These are phyloP conservation scores for Myxozyma geophila DNA, from an alignment of 805 yeast species.

Conservation along the genomic window DNA sequence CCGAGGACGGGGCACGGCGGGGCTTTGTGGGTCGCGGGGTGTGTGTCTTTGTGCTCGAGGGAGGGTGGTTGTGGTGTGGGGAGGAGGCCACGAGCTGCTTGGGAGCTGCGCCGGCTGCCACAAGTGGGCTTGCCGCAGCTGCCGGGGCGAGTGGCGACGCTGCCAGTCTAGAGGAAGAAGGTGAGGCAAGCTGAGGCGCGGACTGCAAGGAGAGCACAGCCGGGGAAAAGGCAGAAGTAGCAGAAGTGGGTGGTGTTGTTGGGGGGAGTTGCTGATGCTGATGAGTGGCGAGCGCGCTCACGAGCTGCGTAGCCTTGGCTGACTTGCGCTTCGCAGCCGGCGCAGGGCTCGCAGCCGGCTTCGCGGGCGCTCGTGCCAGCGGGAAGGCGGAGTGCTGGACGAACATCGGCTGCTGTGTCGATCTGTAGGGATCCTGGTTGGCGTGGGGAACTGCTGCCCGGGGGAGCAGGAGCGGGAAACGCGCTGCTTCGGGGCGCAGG, in stretches of 20 bases:
- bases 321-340: too few relatives aligned
- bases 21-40: conserved; percentile 8
- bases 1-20: conserved; percentile 3
- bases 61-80: not conserved
- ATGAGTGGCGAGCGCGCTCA: too few relatives aligned
- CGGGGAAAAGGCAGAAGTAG: too few relatives aligned
- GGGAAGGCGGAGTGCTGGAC: not conserved
- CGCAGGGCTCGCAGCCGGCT: too few relatives aligned
- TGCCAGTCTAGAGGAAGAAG: not conserved
- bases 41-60: not conserved
- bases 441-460: conserved; percentile 2
- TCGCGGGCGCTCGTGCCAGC: too few relatives aligned
- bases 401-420: not conserved
- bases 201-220: not conserved
- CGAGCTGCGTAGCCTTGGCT: too few relatives aligned
- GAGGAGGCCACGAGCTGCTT: not conserved
- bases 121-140: too few relatives aligned
- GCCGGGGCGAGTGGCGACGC: not conserved
- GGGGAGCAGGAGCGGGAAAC: conserved; percentile 2
- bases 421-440: not conserved
- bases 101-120: not conserved
- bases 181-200: not conserved
- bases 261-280: too few relatives aligned
- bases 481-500: not conserved
- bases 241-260: too few relatives aligned